These are phyloP conservation scores for Saturnispora sekii DNA, from an alignment of 805 yeast genomes.

Conservation along the genomic window DNA sequence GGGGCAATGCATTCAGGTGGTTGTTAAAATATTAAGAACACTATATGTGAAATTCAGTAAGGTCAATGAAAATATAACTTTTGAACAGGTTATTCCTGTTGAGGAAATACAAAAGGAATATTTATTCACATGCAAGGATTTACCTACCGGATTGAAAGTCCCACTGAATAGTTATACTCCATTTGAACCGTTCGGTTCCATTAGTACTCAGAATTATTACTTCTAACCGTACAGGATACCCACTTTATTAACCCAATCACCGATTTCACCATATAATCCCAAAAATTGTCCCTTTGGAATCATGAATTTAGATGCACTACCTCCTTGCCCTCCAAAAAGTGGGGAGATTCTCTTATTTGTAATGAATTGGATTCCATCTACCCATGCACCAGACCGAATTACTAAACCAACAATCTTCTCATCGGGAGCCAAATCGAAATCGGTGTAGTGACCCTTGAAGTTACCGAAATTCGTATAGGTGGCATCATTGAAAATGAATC, in stretches of 20 bases:
- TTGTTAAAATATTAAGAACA: slow-evolving; percentile 14
- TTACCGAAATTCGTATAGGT: slow-evolving; percentile 38
- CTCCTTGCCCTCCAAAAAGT: slow-evolving; percentile 59
- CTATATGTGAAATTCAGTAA: slow-evolving; percentile 19
- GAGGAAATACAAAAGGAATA: slow-evolving; percentile 13
- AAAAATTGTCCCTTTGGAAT: slow-evolving; percentile 57
- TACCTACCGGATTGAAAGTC: slow-evolving; percentile 22
- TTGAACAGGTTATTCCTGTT: slow-evolving; percentile 14
- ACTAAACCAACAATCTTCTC: slow-evolving; percentile 54
- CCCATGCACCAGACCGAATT: slow-evolving; percentile 76
- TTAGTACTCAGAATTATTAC: neutral
- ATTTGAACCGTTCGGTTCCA: slow-evolving; percentile 14
- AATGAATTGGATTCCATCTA: slow-evolving; percentile 74
- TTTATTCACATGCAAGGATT: slow-evolving; percentile 15
- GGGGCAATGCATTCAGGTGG: slow-evolving; percentile 12
- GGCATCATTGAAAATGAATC: slow-evolving; percentile 33
- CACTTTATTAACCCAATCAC: slow-evolving; percentile 64
- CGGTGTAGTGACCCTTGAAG: slow-evolving; percentile 41
- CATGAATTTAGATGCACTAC: slow-evolving; percentile 48
- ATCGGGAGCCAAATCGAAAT: slow-evolving; percentile 43
- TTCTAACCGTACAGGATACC: slow-evolving; percentile 50
- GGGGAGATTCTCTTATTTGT: slow-evolving; percentile 51
- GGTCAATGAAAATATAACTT: slow-evolving; percentile 16
- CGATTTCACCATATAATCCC: slow-evolving; percentile 65
- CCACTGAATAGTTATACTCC: slow-evolving; percentile 15